Conservation (phyloP, 148 eudicot species). For the Cornus kousa region DNA sequence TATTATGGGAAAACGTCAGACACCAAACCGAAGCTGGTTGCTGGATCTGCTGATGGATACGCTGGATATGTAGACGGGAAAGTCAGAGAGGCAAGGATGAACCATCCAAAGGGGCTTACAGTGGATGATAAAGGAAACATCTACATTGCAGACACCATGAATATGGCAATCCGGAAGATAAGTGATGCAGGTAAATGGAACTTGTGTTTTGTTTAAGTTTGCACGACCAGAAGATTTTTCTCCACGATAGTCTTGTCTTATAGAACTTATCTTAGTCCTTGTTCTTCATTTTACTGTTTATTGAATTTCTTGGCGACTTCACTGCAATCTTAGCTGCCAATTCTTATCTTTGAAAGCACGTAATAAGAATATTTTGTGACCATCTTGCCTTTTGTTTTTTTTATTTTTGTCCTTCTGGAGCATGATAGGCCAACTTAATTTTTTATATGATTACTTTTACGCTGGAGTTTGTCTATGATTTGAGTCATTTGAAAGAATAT, state of each 20-base stretch:
- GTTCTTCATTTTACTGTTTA: not conserved
- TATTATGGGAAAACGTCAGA: constrained; percentile 40
- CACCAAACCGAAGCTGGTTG: constrained; percentile 80
- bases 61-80: constrained; percentile 93
- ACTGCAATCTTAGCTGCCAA: not conserved
- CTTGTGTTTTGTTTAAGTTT: not conserved
- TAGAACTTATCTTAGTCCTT: not conserved
- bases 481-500: not conserved
- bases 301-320: not conserved
- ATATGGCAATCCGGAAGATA: constrained; percentile 92
- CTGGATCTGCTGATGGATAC: constrained; percentile 96
- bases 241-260: not conserved
- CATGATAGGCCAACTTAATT: no score
- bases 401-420: not conserved
- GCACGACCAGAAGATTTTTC: not conserved
- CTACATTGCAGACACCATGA: constrained; percentile 89
- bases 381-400: not conserved
- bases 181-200: constrained; percentile 67
- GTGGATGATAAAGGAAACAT: constrained; percentile 91
- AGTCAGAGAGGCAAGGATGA: constrained; percentile 81
- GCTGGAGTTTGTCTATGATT: not conserved
- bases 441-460: no score
- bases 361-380: not conserved
- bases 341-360: not conserved
- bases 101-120: constrained; percentile 86